These are phyloP conservation scores for Calocybe gangraenosa DNA, from an alignment of 768 basidiomycete genomes.

Conservation along the genomic window DNA sequence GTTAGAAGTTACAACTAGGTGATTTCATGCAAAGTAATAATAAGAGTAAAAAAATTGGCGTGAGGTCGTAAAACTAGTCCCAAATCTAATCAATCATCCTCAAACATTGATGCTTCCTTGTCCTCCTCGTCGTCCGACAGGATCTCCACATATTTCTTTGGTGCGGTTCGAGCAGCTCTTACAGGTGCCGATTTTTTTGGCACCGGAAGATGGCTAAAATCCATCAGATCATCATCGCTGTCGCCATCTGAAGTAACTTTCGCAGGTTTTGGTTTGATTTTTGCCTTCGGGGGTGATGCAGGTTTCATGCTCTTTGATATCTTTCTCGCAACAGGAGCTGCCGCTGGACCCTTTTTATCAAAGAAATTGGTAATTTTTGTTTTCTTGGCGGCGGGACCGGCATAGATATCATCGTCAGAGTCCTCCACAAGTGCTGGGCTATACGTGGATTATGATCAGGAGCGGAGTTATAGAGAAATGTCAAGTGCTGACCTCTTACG, in stretches of 20 bases:
- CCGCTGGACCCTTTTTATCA: slow-evolving; percentile 41
- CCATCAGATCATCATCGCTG: slow-evolving; percentile 42
- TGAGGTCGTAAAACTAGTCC: neutral
- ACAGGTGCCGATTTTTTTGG: slow-evolving; percentile 37
- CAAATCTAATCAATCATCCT: slow-evolving; percentile 21
- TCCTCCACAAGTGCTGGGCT: slow-evolving; percentile 36
- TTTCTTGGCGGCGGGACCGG: slow-evolving; percentile 53
- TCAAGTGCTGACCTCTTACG: slow-evolving; percentile 56
- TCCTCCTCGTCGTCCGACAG: slow-evolving; percentile 45
- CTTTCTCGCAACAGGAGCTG: slow-evolving; percentile 36
- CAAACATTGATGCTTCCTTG: slow-evolving; percentile 45
- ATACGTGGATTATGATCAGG: neutral
- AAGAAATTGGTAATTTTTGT: slow-evolving; percentile 61
- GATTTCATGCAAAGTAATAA: no score
- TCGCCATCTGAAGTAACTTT: slow-evolving; percentile 41
- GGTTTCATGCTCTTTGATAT: slow-evolving; percentile 59
- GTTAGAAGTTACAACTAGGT: no score
- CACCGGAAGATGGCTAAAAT: slow-evolving; percentile 37
- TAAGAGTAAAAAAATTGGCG: neutral
- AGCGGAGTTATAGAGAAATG: neutral
- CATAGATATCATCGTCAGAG: slow-evolving; percentile 33
- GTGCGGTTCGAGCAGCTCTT: slow-evolving; percentile 43
- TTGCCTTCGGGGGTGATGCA: slow-evolving; percentile 48
- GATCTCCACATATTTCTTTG: slow-evolving; percentile 65
- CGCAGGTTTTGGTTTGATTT: slow-evolving; percentile 39